Percentiles rank a stretch among this genome's conserved stretches.
These are phyloP conservation scores for Neurospora cerealis DNA, from an alignment of 495 filamentous ascomycete species.

Conservation along the genomic window DNA sequence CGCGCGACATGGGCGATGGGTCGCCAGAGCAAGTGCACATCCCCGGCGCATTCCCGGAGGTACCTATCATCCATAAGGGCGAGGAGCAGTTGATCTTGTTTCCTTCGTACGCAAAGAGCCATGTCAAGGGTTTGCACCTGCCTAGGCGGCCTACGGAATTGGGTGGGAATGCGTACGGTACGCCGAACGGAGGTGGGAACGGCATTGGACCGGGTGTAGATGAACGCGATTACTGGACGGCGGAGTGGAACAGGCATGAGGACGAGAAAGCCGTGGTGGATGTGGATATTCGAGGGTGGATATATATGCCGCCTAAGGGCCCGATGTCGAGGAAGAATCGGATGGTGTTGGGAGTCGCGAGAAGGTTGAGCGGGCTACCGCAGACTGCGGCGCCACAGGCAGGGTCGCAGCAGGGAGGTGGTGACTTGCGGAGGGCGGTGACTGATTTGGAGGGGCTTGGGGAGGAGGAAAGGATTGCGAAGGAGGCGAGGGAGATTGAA, in stretches of 20 bases:
- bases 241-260: slow-evolving; percentile 60
- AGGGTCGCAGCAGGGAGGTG: not conserved
- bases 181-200: slow-evolving; percentile 1
- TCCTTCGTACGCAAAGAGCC: slow-evolving; percentile 73
- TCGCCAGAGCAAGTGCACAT: slow-evolving; percentile 45
- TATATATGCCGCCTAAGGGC: slow-evolving; percentile 74
- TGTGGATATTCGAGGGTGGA: slow-evolving; percentile 91
- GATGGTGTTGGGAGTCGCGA: slow-evolving; percentile 70
- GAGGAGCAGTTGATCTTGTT: slow-evolving; percentile 92
- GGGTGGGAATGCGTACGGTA: not conserved
- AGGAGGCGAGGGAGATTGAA: slow-evolving; percentile 65
- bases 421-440: not conserved
- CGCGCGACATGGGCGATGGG: slow-evolving; percentile 20
- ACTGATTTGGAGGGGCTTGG: slow-evolving; percentile 30
- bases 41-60: slow-evolving; percentile 73
- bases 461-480: slow-evolving; percentile 53
- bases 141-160: not conserved
- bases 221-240: slow-evolving; percentile 56
- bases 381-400: slow-evolving; percentile 32
- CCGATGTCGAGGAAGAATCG: slow-evolving; percentile 85
- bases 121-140: slow-evolving; percentile 35
- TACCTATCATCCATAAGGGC: slow-evolving; percentile 64
- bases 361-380: slow-evolving; percentile 76
- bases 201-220: slow-evolving; percentile 15
- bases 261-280: slow-evolving; percentile 77